Percentiles rank a stretch among this genome's conserved stretches.
Conservation (phyloP, 2,329 filamentous ascomycete genomes). For the Penicillium sp. region DNA sequence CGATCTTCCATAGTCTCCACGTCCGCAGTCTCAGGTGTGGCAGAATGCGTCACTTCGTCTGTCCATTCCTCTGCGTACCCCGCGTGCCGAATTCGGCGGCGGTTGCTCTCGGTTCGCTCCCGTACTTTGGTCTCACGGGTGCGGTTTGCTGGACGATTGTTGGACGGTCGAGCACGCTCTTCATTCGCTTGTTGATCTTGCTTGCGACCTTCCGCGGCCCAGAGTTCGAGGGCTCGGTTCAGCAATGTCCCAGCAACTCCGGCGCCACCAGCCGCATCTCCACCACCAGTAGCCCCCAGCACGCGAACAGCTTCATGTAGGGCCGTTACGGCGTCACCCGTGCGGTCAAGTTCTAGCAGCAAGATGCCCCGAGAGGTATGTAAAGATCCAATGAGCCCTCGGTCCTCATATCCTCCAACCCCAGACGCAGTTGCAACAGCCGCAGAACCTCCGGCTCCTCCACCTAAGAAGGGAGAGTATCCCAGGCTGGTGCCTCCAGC, state of each 20-base stretch:
- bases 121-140: constrained; percentile 40
- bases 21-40: constrained; percentile 24
- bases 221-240: constrained; percentile 53
- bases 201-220: constrained; percentile 49
- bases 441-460: constrained; percentile 42
- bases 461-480: constrained; percentile 69
- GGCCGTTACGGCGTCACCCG: constrained; percentile 78
- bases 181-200: constrained; percentile 31
- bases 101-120: constrained; percentile 27
- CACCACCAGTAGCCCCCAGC: constrained; percentile 52
- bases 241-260: constrained; percentile 55
- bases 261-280: constrained; percentile 54
- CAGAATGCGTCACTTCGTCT: constrained; percentile 43
- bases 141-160: constrained; percentile 30
- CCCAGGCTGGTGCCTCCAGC: constrained; percentile 76
- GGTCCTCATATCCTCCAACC: constrained; percentile 55
- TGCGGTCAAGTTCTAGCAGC: constrained; percentile 75
- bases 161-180: constrained; percentile 22
- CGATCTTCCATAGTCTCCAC: constrained; percentile 39
- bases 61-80: constrained; percentile 43
- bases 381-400: constrained; percentile 53
- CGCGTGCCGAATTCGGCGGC: constrained; percentile 35
- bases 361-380: constrained; percentile 72
- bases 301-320: constrained; percentile 73
- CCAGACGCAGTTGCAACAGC: constrained; percentile 46